Percentiles rank a stretch among this genome's conserved stretches.
phyloP scores from a whole-genome alignment of 1,139 yeast species.

The Candida neerlandica region DNA sequence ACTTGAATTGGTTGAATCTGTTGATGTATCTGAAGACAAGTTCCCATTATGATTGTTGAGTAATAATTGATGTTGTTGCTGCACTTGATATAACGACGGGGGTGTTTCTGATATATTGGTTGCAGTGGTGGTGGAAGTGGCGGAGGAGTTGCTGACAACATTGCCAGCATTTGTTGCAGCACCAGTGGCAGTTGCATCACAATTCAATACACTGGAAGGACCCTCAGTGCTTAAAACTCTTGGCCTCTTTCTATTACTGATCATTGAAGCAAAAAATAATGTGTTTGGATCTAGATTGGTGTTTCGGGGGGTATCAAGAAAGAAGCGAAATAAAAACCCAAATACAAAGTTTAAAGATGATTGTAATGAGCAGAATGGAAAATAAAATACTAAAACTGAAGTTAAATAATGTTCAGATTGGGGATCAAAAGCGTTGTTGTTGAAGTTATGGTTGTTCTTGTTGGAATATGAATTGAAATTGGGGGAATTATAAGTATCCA shows the following conservation, averaged over 20 bases:
- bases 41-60: not conserved
- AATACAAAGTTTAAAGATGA: not conserved
- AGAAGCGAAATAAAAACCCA: not conserved
- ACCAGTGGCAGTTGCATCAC: conserved; percentile 23
- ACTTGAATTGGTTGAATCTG: conserved; percentile 6
- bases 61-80: conserved; percentile 5
- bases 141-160: conserved; percentile 7
- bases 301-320: not conserved
- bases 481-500: not conserved
- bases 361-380: not conserved
- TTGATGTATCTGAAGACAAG: conserved; percentile 5
- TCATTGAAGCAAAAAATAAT: conserved; percentile 12
- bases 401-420: not conserved
- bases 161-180: conserved; percentile 8
- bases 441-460: no score
- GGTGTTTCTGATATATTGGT: conserved; percentile 5
- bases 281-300: not conserved
- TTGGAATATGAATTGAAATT: not conserved
- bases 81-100: conserved; percentile 7
- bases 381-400: not conserved
- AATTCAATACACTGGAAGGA: conserved; percentile 31
- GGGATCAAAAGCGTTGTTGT: no score
- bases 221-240: conserved; percentile 35
- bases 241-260: conserved; percentile 49
- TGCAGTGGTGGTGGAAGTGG: conserved; percentile 4